Evolutionary conservation across 1,139 yeast species (phyloP).

Genomic region (Komagataea norvegica): DNA sequence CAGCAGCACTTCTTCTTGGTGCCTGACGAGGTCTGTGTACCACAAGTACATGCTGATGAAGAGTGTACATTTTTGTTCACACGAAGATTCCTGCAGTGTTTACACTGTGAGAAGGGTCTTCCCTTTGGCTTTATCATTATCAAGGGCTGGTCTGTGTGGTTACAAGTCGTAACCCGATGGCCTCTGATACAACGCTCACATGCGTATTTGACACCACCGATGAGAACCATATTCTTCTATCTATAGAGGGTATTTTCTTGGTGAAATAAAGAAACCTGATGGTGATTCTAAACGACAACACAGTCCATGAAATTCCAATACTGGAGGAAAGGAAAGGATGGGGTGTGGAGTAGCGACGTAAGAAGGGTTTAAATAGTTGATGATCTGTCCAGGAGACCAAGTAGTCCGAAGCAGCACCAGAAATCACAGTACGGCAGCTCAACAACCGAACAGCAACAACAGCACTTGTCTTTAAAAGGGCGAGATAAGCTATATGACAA

Average conservation of each 20-base stretch:
- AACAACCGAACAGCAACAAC: too few species aligned
- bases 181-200: constrained; percentile 96
- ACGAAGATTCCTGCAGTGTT: constrained; percentile 79
- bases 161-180: constrained; percentile 89
- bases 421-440: too few species aligned
- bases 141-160: constrained; percentile 85
- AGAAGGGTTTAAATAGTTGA: too few species aligned
- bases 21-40: constrained; percentile 38
- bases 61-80: constrained; percentile 63
- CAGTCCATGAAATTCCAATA: neutral
- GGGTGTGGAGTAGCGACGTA: neutral
- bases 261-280: too few species aligned
- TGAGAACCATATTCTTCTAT: constrained; percentile 64
- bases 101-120: constrained; percentile 88
- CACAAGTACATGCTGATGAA: constrained; percentile 63
- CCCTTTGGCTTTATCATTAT: constrained; percentile 96
- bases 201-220: constrained; percentile 91
- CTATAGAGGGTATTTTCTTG: neutral
- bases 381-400: too few species aligned
- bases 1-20: constrained; percentile 47
- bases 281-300: neutral
- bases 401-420: too few species aligned
- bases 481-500: too few species aligned
- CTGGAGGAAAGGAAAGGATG: constrained; percentile 1
- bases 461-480: too few species aligned